Percentiles rank a stretch among this genome's conserved stretches.
Conservation (phyloP, 352 stramenopile genomes). For the Phytophthora boehmeriae region DNA sequence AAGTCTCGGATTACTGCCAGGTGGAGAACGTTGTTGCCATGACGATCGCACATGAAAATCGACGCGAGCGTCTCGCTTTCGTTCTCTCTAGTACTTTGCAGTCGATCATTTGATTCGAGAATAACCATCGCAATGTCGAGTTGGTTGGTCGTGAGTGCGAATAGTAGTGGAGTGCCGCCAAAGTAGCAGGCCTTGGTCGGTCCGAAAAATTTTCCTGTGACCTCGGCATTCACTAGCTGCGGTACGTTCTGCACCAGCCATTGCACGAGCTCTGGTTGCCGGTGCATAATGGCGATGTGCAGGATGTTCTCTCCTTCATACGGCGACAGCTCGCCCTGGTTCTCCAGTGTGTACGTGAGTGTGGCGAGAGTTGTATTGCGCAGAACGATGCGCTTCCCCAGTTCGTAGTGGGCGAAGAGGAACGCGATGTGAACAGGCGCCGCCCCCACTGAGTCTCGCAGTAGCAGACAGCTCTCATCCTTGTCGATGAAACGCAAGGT, state of each 20-base stretch:
- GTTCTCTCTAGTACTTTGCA: constrained; percentile 14
- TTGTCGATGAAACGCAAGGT: constrained; percentile 38
- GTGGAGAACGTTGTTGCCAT: constrained; percentile 70
- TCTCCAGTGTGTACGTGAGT: constrained; percentile 44
- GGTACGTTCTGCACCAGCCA: constrained; percentile 49
- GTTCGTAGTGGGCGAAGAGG: constrained; percentile 60
- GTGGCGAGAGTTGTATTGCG: constrained; percentile 31
- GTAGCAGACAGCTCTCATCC: constrained; percentile 39
- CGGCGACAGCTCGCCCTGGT: constrained; percentile 37
- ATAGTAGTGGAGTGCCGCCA: constrained; percentile 58
- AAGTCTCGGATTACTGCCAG: constrained; percentile 64
- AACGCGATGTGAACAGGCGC: constrained; percentile 61
- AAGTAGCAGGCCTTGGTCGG: constrained; percentile 67
- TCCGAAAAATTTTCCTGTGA: constrained; percentile 56
- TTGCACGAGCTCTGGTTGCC: constrained; percentile 35
- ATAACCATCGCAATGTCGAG: constrained; percentile 49
- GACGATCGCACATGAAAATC: constrained; percentile 59
- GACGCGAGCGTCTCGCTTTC: constrained; percentile 19
- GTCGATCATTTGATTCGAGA: constrained; percentile 32
- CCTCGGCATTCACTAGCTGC: constrained; percentile 49
- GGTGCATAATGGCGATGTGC: constrained; percentile 71
- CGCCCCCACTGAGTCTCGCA: constrained; percentile 57
- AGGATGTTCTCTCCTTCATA: constrained; percentile 74
- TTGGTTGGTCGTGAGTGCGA: constrained; percentile 63
- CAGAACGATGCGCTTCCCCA: constrained; percentile 54